A percentile compares a stretch with the other conserved stretches of the same genome.
Conservation (phyloP, 257 asterid species). For the Solanum corneliomulleri region DNA sequence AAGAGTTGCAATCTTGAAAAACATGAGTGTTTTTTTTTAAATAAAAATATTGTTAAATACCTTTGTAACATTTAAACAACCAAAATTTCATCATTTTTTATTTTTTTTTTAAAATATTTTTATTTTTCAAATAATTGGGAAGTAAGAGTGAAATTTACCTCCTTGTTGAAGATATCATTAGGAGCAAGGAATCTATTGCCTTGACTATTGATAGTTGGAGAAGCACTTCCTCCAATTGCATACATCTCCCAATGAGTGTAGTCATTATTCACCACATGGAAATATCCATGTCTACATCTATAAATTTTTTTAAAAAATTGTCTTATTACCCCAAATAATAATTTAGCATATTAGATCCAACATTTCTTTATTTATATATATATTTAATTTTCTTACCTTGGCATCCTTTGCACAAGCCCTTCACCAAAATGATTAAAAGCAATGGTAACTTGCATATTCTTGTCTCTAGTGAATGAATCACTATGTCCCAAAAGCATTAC, state of each 20-base stretch:
- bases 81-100: background rate
- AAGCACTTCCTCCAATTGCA: conserved; percentile 90
- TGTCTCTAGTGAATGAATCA: conserved; percentile 42
- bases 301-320: background rate
- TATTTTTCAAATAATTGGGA: background rate
- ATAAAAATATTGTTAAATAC: background rate
- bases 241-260: conserved; percentile 94
- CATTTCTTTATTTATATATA: background rate
- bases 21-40: background rate
- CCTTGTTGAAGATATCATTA: conserved; percentile 37
- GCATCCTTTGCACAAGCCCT: conserved; percentile 92
- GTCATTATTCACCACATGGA: conserved; percentile 94
- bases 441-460: conserved; percentile 80
- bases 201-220: conserved; percentile 84
- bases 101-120: rapidly evolving
- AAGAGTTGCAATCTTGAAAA: background rate
- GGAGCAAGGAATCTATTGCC: conserved; percentile 85
- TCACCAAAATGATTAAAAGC: conserved; percentile 92
- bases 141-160: conserved; percentile 23
- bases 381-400: conserved; percentile 33
- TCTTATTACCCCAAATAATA: background rate
- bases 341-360: background rate
- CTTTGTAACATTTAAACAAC: background rate
- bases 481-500: conserved; percentile 78
- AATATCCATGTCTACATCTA: conserved; percentile 88